Evolutionary conservation across 1,284 basidiomycete genomes (phyloP), one percentile per base, ranked within the genome.

Genomic region (Heterobasidion irregulare): DNA sequence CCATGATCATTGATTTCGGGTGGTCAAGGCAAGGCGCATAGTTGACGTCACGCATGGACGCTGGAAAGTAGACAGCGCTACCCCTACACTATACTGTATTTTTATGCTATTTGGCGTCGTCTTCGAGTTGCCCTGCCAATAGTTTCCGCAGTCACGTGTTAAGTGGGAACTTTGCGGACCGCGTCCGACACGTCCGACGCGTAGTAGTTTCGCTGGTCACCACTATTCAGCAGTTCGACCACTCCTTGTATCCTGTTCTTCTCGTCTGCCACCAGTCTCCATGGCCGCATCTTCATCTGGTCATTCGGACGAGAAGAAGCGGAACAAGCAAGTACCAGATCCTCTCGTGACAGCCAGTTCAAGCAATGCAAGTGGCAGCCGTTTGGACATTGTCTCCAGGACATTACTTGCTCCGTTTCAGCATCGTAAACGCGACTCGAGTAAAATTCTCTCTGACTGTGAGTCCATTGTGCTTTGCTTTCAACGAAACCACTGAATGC

Each of bases 401-500:
- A 78, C 80, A 26, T 72, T 89, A 59, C 70, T 88, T 61, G 78
- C 83, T 0, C 86, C 84, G 5, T 88, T 89, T 64, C 73, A 69
- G 18, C 80, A 82, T 65, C 80, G 75, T 68, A 87, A 83, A 66
- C 74, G 75, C 48, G 83, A 89, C 61, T 86, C 87, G 2, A 76
- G 79, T 19, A 78, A 75, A 65, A 83, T 91, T 53, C 70, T 91
- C 15, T 76, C 86, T 53, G 86, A 89, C 66, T 73, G 88, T 91
- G 71, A 64, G 86, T 73, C n/a, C 50, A 44, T 8, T n/a, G n/a
- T n/a, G 38, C 55, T 51, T 45, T 57, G 52, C 49, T 56, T 48
- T 32, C 49, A 2, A 52, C 6, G 32, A 12, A 8, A 15, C 6
- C 16, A 8, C 47, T 52, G 13, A 48, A 36, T 51, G n/a, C 44